Evolutionary conservation across 2,329 filamentous ascomycete species (phyloP), one percentile per base, ranked within the genome.

Genomic region (Pseudopithomyces chartarum): DNA sequence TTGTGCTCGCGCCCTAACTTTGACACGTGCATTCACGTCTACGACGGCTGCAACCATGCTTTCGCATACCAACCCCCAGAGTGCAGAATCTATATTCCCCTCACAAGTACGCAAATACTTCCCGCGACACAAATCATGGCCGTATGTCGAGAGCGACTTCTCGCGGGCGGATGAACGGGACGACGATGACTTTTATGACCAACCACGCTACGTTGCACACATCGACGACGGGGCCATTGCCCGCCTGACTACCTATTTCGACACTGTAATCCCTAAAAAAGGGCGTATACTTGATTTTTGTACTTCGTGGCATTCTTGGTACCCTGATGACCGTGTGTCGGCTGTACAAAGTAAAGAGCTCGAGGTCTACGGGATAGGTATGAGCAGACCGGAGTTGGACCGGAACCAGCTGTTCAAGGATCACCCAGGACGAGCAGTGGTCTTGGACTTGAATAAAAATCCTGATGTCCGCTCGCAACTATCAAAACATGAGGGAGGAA

Each of bases 171-270:
- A 81, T 46, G 63, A 74, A 15, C 69, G 64, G 2, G 54, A 52
- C 6, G 59, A 64, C 7, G 78, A 80, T 56, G 32, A 62, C 1
- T 48, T 61, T 3, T 81, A 80, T 64, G 63, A 60, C 26, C 61
- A 73, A 17, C 79, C 82, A 1, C 76, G 81, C 15, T 81, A 83
- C 58, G 81, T 84, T 1, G 82, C 82, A 11, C 82, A 84, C 56
- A 84, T 84, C 61, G 82, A 84, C 60, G 79, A 82, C 40, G 71
- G 76, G 5, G 80, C 81, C 0, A 82, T 84, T 49, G 64, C 66
- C 3, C 69, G 74, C 0, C 64, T 85, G 1, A 70, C 74, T 22
- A 58, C 66, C 2, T 84, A 85, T 68, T 84, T 84, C 64, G 67
- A 68, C n/a, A 59, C 61, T 0, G 72, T 71, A 1, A 68, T 85